Percentiles rank a stretch among this genome's conserved stretches.
Conservation (phyloP, 2,329 filamentous ascomycete species). For the Fusarium praegraminearum region DNA sequence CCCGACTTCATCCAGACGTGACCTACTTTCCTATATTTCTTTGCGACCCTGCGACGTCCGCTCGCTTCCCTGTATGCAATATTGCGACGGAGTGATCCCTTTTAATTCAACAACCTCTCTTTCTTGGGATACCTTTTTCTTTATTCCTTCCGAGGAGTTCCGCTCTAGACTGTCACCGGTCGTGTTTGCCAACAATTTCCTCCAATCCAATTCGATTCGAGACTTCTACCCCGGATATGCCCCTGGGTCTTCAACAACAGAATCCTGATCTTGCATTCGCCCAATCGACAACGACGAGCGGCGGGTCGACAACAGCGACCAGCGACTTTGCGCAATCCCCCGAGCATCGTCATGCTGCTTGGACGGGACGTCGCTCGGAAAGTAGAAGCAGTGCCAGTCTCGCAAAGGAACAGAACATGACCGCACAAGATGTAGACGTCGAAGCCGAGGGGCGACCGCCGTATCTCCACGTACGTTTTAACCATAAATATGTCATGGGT, state of each 20-base stretch:
- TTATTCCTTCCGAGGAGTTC: constrained; percentile 22
- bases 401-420: constrained; percentile 50
- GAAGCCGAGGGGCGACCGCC: constrained; percentile 59
- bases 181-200: constrained; percentile 11
- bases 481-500: neutral
- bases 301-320: constrained; percentile 34
- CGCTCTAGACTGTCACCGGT: constrained; percentile 29
- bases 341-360: constrained; percentile 52
- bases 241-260: constrained; percentile 45
- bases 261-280: constrained; percentile 43
- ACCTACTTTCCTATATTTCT: constrained; percentile 29
- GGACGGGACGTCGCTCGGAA: constrained; percentile 45
- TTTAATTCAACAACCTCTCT: constrained; percentile 1
- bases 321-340: constrained; percentile 42
- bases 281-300: constrained; percentile 31
- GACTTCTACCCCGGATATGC: constrained; percentile 39
- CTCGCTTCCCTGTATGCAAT: constrained; percentile 11
- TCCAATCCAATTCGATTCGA: constrained; percentile 11
- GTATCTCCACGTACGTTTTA: constrained; percentile 57
- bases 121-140: constrained; percentile 30
- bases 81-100: constrained; percentile 24
- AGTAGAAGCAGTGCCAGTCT: constrained; percentile 43
- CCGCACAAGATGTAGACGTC: constrained; percentile 55
- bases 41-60: constrained; percentile 34
- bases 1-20: constrained; percentile 26